A percentile compares a stretch with the other conserved stretches of the same genome.
Evolutionary conservation across 2,329 filamentous ascomycete genomes (phyloP).

Genomic region (Talaromyces atroroseus): DNA sequence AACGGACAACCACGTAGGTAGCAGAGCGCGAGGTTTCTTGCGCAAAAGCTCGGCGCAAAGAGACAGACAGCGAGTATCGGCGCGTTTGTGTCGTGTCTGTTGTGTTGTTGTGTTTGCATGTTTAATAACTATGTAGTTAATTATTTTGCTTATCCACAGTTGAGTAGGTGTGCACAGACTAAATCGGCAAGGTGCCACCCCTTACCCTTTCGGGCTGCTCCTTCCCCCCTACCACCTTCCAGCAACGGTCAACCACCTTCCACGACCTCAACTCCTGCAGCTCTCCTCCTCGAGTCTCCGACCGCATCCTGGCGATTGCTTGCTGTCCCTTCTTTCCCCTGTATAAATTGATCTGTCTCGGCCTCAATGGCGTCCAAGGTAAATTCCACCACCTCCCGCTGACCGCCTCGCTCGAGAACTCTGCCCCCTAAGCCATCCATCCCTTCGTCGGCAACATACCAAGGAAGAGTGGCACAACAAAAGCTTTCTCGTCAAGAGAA

Average conservation of each 20-base stretch:
- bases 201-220: neutral
- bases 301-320: conserved; percentile 14
- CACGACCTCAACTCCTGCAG: neutral
- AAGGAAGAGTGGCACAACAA: too few relatives aligned
- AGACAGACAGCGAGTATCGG: too few relatives aligned
- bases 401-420: neutral
- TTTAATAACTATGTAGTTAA: too few relatives aligned
- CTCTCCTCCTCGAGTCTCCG: conserved; percentile 7
- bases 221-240: neutral
- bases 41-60: too few relatives aligned
- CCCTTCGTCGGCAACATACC: neutral
- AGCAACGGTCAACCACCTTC: too few relatives aligned
- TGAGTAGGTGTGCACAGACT: conserved; percentile 3
- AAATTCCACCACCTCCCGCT: neutral
- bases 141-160: too few relatives aligned
- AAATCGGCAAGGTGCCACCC: conserved; percentile 1
- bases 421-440: neutral
- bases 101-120: too few relatives aligned
- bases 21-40: too few relatives aligned
- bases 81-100: too few relatives aligned
- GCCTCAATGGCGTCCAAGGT: conserved; percentile 16
- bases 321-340: neutral
- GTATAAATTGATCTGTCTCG: conserved; percentile 1
- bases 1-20: too few relatives aligned
- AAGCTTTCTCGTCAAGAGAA: neutral